Conservation (phyloP, 768 basidiomycete species). For the Leccinum ochraceum region DNA sequence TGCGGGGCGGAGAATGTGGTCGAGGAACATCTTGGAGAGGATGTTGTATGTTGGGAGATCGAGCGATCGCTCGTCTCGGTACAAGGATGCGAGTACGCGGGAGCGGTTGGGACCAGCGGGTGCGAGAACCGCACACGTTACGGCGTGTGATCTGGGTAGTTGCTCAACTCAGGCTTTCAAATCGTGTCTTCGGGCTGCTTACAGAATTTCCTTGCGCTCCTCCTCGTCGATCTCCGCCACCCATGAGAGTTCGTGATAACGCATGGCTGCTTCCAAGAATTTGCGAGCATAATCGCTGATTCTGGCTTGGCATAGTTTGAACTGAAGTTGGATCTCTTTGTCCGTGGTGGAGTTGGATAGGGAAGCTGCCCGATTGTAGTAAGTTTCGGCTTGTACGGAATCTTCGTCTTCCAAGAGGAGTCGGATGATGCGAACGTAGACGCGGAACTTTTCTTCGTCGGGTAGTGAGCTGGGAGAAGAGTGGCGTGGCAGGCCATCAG, state of each 20-base stretch:
- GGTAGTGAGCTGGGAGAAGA: slow-evolving; percentile 49
- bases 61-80: slow-evolving; percentile 87
- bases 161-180: slow-evolving; percentile 8
- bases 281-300: slow-evolving; percentile 91
- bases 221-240: slow-evolving; percentile 91
- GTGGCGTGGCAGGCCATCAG: background rate
- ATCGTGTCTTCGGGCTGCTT: slow-evolving; percentile 31
- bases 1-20: slow-evolving; percentile 88
- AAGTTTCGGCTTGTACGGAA: slow-evolving; percentile 96
- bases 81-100: slow-evolving; percentile 87
- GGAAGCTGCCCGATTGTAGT: slow-evolving; percentile 93
- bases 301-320: slow-evolving; percentile 92
- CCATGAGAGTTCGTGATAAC: slow-evolving; percentile 94
- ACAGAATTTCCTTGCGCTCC: slow-evolving; percentile 91
- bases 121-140: slow-evolving; percentile 94
- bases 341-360: slow-evolving; percentile 80
- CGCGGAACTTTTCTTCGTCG: slow-evolving; percentile 84
- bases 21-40: slow-evolving; percentile 97
- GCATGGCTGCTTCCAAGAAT: slow-evolving; percentile 91
- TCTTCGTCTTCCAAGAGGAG: slow-evolving; percentile 95
- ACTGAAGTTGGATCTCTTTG: slow-evolving; percentile 76
- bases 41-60: slow-evolving; percentile 85
- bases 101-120: slow-evolving; percentile 97
- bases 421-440: slow-evolving; percentile 94
- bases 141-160: slow-evolving; percentile 60